Base-by-base conservation (phyloP, 1,284 basidiomycete genomes). In the Cryptococcus hybrid region DNA sequence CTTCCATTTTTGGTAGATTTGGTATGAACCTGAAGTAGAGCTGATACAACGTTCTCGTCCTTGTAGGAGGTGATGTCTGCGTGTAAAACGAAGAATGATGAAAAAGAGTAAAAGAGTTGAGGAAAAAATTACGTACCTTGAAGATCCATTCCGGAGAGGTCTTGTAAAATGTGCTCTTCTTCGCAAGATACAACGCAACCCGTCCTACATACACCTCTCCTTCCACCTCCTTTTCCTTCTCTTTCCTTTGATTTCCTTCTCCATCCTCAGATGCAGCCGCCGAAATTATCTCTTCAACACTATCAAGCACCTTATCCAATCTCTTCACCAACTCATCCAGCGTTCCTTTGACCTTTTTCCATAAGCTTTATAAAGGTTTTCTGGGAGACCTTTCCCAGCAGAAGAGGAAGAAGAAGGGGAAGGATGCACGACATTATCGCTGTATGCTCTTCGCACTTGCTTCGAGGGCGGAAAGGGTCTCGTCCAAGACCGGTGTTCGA, bases 141-240 rank as follows among this genome's bases (percentile, higher is more conserved):
- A 24, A 24, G 24, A 24, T 24, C 24, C 24, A 24, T 24, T 24
- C 24, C 24, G 24, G 24, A 24, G 24, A 24, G 24, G 24, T 24
- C 24, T 24, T 24, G 24, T 24, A 24, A 24, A 76, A 74, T 1
- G 53, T 43, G 18, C 65, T 68, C 24, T 58, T 57, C 24, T 64
- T 65, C 7, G 59, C 64, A 7, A 79, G 56, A 54, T 70, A 76
- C 30, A 75, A 51, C 7, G 76, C 73, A 1, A 78, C 64, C 15
- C 76, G 61, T 1, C 76, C 76, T 11, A 77, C 59, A 43, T 77
- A 73, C 44, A 77, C 54, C 51, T 76, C 73, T 7, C 67, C 67
- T 44, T 72, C 71, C 18, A 76, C 57, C 9, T 60, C 63, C 2
- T 57, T 59, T 11, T 64, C 67, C 1, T 59, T 63, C 38, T 66